Percentiles rank a stretch among this genome's conserved stretches.
Evolutionary conservation across 1,139 yeast species (phyloP).

Genomic region (Saccharomyces uvarum): DNA sequence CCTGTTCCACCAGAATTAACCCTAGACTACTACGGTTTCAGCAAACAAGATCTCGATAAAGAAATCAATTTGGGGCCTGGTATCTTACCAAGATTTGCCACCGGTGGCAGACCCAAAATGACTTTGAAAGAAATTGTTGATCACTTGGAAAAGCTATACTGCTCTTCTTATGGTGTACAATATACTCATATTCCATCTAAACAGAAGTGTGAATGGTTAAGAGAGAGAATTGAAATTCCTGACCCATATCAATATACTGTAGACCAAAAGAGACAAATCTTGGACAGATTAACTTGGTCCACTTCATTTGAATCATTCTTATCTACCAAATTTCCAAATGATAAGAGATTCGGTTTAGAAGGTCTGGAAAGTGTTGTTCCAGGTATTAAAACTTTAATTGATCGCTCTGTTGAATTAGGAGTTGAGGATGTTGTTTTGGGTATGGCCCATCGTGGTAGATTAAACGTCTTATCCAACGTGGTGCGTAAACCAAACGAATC

Average conservation of each 20-base stretch:
- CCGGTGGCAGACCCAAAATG: conserved; percentile 55
- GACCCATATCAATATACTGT: conserved; percentile 71
- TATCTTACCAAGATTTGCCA: conserved; percentile 83
- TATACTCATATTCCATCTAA: conserved; percentile 95
- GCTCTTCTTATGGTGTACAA: conserved; percentile 86
- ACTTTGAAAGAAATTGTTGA: conserved; percentile 70
- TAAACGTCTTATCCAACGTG: conserved; percentile 93
- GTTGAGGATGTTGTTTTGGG: conserved; percentile 95
- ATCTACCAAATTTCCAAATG: conserved; percentile 94
- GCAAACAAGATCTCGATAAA: conserved; percentile 74
- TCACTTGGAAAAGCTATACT: conserved; percentile 76
- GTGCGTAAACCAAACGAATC: conserved; percentile 98
- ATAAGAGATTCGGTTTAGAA: conserved; percentile 95
- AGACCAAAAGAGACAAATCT: conserved; percentile 91
- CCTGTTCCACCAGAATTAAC: conserved; percentile 77
- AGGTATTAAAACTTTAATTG: conserved; percentile 93
- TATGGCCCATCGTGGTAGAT: conserved; percentile 99
- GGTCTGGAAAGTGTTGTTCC: conserved; percentile 97
- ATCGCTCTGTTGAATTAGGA: conserved; percentile 86
- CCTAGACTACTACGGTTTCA: conserved; percentile 82
- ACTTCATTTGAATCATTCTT: conserved; percentile 88
- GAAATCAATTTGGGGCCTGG: conserved; percentile 95
- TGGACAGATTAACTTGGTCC: conserved; percentile 96
- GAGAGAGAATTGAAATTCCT: conserved; percentile 93
- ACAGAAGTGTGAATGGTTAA: conserved; percentile 94